Evolutionary conservation across 768 basidiomycete genomes (phyloP).

Genomic region (Ramaria sp.): DNA sequence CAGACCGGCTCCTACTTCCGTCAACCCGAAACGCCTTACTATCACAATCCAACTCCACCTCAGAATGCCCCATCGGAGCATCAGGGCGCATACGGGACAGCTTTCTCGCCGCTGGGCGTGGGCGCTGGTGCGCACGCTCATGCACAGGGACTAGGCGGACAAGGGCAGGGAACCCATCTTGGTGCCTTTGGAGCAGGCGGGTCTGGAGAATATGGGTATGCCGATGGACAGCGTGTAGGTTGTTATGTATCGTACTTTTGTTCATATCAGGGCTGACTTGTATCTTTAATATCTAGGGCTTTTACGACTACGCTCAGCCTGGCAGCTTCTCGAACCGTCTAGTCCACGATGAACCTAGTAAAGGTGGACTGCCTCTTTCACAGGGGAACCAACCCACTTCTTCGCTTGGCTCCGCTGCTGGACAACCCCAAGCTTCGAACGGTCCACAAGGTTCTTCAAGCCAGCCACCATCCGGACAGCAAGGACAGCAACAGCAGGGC

Average conservation of each 20-base stretch:
- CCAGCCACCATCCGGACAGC: constrained; percentile 5
- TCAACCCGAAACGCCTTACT: constrained; percentile 53
- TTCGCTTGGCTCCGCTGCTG: neutral
- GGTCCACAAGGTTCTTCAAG: constrained; percentile 3
- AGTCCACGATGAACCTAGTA: constrained; percentile 60
- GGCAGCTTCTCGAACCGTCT: constrained; percentile 55
- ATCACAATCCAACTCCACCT: constrained; percentile 71
- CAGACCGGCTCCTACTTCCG: constrained; percentile 54
- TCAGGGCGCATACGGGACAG: constrained; percentile 11
- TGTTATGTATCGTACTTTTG: constrained; percentile 11
- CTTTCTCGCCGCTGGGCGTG: constrained; percentile 47
- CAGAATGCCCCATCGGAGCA: constrained; percentile 49
- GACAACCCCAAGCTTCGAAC: constrained; percentile 4
- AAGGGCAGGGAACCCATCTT: constrained; percentile 38
- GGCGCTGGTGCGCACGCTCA: constrained; percentile 22
- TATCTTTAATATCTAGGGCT: constrained; percentile 34
- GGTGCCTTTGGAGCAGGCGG: constrained; percentile 37
- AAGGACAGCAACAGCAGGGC: constrained; percentile 31
- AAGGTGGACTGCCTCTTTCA: constrained; percentile 45
- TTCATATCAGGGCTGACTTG: constrained; percentile 11
- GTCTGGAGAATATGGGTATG: constrained; percentile 53
- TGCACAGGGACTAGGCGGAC: constrained; percentile 46
- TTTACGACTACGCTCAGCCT: constrained; percentile 66
- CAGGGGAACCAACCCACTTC: constrained; percentile 34
- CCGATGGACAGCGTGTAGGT: constrained; percentile 55